Base-by-base conservation (phyloP, 2,329 filamentous ascomycete genomes). In the Fusarium pseudocircinatum region DNA sequence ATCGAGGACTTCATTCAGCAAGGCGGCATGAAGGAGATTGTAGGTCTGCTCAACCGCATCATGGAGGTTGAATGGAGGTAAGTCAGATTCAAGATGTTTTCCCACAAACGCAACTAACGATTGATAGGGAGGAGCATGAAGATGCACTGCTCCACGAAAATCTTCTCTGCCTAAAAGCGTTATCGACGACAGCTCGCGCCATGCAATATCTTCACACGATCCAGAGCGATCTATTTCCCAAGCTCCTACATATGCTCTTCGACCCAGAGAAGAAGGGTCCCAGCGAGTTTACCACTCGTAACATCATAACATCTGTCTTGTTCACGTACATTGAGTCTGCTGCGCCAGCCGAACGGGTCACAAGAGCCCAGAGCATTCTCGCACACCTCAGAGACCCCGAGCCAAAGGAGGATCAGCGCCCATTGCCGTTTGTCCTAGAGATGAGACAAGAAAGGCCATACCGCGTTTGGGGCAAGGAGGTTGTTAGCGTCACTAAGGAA, bases 261-360 rank as follows among this genome's bases (percentile, higher is more conserved):
- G 95, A 98, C 78, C 94, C 97, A n/a, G 96, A 98, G 80, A 97
- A 95, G 85, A 98, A 98, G 81, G 96, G 96, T 0, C 96, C 96
- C 0, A 97, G 94, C 84, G 96, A 99, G 82, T 99, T 97, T 81
- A 96, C 93, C 9, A 98, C 96, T 18, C 92, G 96, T 62, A 93
- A 92, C 76, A 94, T 98, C 76, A 93, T 98, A 79, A 94, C 95
- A 42, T 96, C 93, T 54, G 88, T 98, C 12, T 85, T 99, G 30
- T 96, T 97, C 79, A 95, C 93, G 22, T 96, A 97, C 81, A 92
- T 98, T 59, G 91, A 94, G 65, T 89, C 90, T 3, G 90, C 92
- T 12, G 77, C 88, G 1, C 82, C 87, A 4, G 81, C 85, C 7
- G 91, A 94, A 75, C 87, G 92, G n/a, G 84, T 91, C 12, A 82